phyloP scores from a whole-genome alignment of 148 eudicot species.

The Camellia japonica region DNA sequence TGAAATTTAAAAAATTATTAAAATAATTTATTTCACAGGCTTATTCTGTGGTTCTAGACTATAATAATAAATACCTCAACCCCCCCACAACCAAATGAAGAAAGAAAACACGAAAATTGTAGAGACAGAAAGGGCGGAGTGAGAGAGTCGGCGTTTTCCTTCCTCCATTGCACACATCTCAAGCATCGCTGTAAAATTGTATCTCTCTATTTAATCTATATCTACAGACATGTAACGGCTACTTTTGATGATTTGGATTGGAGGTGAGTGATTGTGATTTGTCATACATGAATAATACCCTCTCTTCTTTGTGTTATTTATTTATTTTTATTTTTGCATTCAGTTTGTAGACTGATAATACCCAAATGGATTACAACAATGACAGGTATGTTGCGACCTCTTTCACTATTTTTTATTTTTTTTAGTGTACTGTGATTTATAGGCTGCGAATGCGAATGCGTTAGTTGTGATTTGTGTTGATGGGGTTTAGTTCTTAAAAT shows the following conservation, averaged over 20 bases:
- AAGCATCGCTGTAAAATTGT: slow-evolving; percentile 17
- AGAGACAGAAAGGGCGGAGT: slow-evolving; percentile 5
- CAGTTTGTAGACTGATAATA: slow-evolving; percentile 13
- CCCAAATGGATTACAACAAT: slow-evolving; percentile 29
- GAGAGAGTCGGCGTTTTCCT: slow-evolving; percentile 19
- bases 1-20: no score
- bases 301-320: neutral
- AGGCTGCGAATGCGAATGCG: slow-evolving; percentile 23
- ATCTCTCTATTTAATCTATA: neutral
- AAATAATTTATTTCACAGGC: no score
- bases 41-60: neutral
- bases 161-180: slow-evolving; percentile 33
- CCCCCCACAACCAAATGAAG: neutral
- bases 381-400: slow-evolving; percentile 22
- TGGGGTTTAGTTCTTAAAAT: neutral
- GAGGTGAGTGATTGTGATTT: neutral
- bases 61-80: neutral
- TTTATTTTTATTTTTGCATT: neutral
- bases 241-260: neutral
- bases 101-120: neutral
- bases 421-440: no score
- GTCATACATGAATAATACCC: neutral
- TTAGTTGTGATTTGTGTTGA: neutral
- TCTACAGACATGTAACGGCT: slow-evolving; percentile 11
- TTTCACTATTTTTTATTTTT: slow-evolving; percentile 6